These are phyloP conservation scores for Trichaptum fuscoviolaceum DNA, from an alignment of 768 basidiomycete species.

Conservation along the genomic window DNA sequence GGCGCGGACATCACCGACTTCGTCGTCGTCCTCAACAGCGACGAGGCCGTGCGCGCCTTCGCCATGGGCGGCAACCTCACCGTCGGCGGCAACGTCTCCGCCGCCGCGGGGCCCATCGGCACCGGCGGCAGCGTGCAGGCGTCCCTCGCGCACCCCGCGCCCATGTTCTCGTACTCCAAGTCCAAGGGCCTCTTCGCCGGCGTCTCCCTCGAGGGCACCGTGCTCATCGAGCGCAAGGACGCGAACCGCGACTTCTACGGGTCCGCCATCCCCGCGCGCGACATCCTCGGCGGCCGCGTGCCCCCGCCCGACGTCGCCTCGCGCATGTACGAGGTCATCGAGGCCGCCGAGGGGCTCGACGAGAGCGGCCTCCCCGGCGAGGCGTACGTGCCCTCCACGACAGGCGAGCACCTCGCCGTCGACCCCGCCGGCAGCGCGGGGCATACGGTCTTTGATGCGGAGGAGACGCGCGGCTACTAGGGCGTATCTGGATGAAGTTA, in stretches of 20 bases:
- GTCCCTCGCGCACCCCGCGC: constrained; percentile 85
- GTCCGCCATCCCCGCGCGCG: constrained; percentile 78
- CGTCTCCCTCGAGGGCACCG: constrained; percentile 90
- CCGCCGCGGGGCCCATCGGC: constrained; percentile 87
- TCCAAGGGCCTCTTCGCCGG: constrained; percentile 96
- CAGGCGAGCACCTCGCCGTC: constrained; percentile 51
- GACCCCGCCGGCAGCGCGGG: constrained; percentile 30
- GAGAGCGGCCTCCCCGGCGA: constrained; percentile 74
- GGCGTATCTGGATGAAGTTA: too few relatives aligned
- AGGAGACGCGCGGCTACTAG: constrained; percentile 25
- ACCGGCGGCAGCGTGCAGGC: constrained; percentile 90
- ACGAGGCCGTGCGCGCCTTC: constrained; percentile 94
- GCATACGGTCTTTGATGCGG: constrained; percentile 76
- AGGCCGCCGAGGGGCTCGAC: constrained; percentile 91
- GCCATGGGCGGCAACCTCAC: constrained; percentile 94
- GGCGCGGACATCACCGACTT: constrained; percentile 95
- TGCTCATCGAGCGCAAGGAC: constrained; percentile 91
- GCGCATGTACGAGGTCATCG: constrained; percentile 90
- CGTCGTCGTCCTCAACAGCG: constrained; percentile 94
- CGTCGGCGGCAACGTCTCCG: constrained; percentile 84
- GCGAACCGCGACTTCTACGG: constrained; percentile 97
- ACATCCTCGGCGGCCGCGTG: constrained; percentile 89
- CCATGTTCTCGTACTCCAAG: constrained; percentile 97
- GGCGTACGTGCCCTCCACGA: constrained; percentile 70
- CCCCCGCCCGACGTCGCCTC: constrained; percentile 97